These are phyloP conservation scores for Jacaranda copaia DNA, from an alignment of 257 asterid genomes.

Conservation along the genomic window DNA sequence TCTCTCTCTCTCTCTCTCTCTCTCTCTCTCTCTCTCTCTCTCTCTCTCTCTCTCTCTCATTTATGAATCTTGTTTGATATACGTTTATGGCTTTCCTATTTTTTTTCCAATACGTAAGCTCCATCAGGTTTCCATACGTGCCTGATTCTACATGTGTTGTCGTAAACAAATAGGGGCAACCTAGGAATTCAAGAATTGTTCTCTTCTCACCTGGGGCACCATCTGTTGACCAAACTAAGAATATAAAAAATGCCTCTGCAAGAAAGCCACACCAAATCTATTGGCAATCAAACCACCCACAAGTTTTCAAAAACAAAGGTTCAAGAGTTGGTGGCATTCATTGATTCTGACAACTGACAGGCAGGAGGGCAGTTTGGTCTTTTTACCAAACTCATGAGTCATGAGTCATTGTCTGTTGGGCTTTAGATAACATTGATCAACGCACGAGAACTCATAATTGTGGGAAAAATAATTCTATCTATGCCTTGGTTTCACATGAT, in stretches of 20 bases:
- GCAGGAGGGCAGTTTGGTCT: constrained; percentile 17
- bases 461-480: not conserved
- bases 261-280: constrained; percentile 21
- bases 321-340: constrained; percentile 24
- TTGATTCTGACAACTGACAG: constrained; percentile 7
- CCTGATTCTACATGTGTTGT: constrained; percentile 15
- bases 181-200: constrained; percentile 21
- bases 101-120: not conserved
- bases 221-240: constrained; percentile 27
- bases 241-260: not conserved
- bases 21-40: not conserved
- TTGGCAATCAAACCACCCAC: constrained; percentile 18
- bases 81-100: not conserved
- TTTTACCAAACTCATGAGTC: not conserved
- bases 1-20: not conserved
- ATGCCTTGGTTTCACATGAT: not conserved
- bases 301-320: not conserved
- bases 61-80: not conserved
- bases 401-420: not conserved
- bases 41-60: not conserved
- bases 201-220: not conserved
- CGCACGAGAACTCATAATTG: constrained; percentile 9
- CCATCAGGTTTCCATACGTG: not conserved
- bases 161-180: constrained; percentile 23
- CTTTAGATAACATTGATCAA: not conserved